Evolutionary conservation across 2,329 filamentous ascomycete species (phyloP).

Genomic region (Fusarium sacchari): DNA sequence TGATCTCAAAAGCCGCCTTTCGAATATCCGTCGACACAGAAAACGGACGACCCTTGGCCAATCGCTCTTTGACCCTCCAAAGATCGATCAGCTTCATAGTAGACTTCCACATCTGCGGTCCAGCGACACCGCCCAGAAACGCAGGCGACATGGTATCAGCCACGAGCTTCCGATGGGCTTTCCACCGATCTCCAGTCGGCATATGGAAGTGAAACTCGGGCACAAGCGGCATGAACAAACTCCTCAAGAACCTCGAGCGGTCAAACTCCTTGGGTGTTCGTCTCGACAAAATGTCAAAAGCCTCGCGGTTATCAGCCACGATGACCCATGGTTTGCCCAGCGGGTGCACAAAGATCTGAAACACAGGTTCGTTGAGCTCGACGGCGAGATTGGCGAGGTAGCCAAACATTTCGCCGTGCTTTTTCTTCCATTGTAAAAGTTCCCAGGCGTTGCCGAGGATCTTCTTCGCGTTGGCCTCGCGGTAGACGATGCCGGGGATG

Average conservation of each 20-base stretch:
- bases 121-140: not conserved
- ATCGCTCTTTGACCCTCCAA: not conserved
- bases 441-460: not conserved
- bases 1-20: not conserved
- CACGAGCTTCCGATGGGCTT: not conserved
- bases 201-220: constrained; percentile 1
- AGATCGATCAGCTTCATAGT: not conserved
- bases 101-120: not conserved
- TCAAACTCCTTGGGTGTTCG: not conserved
- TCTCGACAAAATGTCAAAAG: not conserved
- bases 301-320: not conserved
- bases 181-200: not conserved
- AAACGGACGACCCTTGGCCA: not conserved
- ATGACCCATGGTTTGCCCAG: not conserved
- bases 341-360: constrained; percentile 4
- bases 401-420: not conserved
- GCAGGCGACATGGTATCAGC: constrained; percentile 3
- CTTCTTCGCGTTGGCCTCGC: not conserved
- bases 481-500: not conserved
- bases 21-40: not conserved
- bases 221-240: not conserved
- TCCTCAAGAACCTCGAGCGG: not conserved
- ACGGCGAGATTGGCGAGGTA: not conserved
- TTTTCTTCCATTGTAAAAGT: not conserved
- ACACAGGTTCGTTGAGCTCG: not conserved